Base-by-base conservation (phyloP, 2,329 filamentous ascomycete species). In the Cephalotrichum gorgonifer region DNA sequence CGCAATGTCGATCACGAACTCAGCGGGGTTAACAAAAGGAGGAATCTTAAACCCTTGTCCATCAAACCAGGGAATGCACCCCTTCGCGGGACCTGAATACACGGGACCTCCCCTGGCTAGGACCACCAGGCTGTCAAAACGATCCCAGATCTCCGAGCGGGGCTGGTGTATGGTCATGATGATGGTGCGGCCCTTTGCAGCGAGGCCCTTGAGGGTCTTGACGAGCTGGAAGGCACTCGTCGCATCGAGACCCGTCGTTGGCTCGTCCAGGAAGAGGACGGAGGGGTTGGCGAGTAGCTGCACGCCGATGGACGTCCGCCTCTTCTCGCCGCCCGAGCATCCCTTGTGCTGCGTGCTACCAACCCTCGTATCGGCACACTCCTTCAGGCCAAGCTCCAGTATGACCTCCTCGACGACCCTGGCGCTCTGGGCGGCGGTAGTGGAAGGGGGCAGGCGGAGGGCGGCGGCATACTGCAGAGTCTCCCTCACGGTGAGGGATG, bases 281-380 rank as follows among this genome's bases (percentile, higher is more conserved):
- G 83, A 87, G 2, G 86, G 86, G 58, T 89, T 90, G 4, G 83
- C 80, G n/a, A 90, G 69, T 50, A 90, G 71, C 62, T 89, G 86
- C 4, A 90, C 85, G 2, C 85, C 86, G 44, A 90, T 86, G 53
- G 83, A 88, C 1, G 83, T 84, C 28, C 86, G 71, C 53, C 86
- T 72, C 68, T 88, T 89, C 62, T 90, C 86, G 3, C 86, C 86
- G 0, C 86, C 86, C 43, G 84, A 88, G 57, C 86, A 89, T 0
- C 85, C 86, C 43, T 85, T 82, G 56, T 88, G 83, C 46, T 77
- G 75, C 50, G 75, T 77, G 55, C 81, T 84, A 1, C 86, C 86
- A 47, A 90, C 85, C 8, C 81, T 70, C 1, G 86, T 90, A 54
- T 88, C 69, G 23, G 85, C 85, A 51, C 86, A 88, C 54, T 89